Base-by-base conservation (phyloP, 192 early-diverging fungal genomes). In the Backusella westeae region DNA sequence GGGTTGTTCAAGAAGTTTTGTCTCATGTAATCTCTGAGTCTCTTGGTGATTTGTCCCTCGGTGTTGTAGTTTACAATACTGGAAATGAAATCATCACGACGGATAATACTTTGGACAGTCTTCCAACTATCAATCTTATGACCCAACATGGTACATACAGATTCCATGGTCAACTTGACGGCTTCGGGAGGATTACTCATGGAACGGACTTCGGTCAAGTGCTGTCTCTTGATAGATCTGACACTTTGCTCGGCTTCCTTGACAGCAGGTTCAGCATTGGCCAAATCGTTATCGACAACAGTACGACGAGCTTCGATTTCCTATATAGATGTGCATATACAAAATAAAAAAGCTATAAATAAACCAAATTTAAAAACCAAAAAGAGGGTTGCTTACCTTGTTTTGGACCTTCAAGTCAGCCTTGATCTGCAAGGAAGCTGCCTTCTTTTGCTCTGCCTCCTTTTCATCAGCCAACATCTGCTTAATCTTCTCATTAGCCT, bases 1-100 rank as follows among this genome's bases (percentile, higher is more conserved):
- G 97, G 93, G 63, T 97, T 91, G 75, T 79, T 87, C 42, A 99
- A 78, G 82, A 92, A 99, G 26, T 89, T 88, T 29, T 81, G 79
- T 19, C 87, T 89, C 86, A 99, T 92, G 56, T 91, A 90, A 36
- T 97, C 93, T 15, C 98, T 90, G 72, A 98, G 81, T 0, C 80
- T 46, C 23, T 83, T 84, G 9, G 90, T 93, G 90, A 99, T 90
- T 59, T 91, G 92, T 14, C 75, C 77, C 75, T 96, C 93, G 0
- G 99, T 98, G 82, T 98, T 93, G 77, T 91, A 99, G 80, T 96
- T 95, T 74, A 99, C 94, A 80, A 99, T 99, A 75, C 90, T 96
- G 29, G 93, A 81, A 77, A 99, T 99, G 77, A 99, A 99, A 83
- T 99, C 98, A 78, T 99, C 98, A 75, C 93, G 88, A 71, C 96